Evolutionary conservation across 1,284 basidiomycete species (phyloP), one percentile per base, ranked within the genome.

Genomic region (Rhizoctonia solani): DNA sequence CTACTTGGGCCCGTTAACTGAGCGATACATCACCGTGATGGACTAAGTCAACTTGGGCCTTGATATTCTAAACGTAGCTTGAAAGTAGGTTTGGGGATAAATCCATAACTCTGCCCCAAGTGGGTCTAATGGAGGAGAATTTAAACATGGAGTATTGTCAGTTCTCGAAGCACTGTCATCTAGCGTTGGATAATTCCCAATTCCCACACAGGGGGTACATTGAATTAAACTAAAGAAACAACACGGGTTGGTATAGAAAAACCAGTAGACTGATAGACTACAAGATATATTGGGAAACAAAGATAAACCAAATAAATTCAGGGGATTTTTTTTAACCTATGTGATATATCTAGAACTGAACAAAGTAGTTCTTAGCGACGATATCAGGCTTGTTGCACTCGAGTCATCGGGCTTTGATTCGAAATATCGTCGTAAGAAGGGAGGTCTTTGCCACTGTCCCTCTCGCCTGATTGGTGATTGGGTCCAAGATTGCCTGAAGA

Each of bases 401-500:
- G n/a, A 16, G 44, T 34, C 23, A n/a, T 61, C 4, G 58, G 13
- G 13, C 56, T 42, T n/a, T 37, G 44, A 8, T 49, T 32, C 25
- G 44, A 14, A n/a, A 52, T 44, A 32, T 50, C 13, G 23, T 61
- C 47, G 30, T 52, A 44, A 16, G 58, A 61, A 30, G 21, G 32
- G 9, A 5, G 3, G 30, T 46, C 58, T 32, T 61, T 49, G 47
- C 34, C 30, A 30, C 46, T 37, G 23, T 21, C 25, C 3, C 29
- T 23, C 29, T 49, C 34, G 46, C 39, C 58, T 3, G 32, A 16
- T 13, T 23, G 27, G 30, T 59, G 58, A 21, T 29, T 32, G 6
- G 58, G 58, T 9, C 58, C 58, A 21, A 61, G 58, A 32, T 61
- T 61, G 19, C 58, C 58, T 61, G 13, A 39, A 41, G n/a, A 16